These are phyloP conservation scores for Zoysia japonica DNA, from an alignment of 176 grass and related monocot species.

Conservation along the genomic window DNA sequence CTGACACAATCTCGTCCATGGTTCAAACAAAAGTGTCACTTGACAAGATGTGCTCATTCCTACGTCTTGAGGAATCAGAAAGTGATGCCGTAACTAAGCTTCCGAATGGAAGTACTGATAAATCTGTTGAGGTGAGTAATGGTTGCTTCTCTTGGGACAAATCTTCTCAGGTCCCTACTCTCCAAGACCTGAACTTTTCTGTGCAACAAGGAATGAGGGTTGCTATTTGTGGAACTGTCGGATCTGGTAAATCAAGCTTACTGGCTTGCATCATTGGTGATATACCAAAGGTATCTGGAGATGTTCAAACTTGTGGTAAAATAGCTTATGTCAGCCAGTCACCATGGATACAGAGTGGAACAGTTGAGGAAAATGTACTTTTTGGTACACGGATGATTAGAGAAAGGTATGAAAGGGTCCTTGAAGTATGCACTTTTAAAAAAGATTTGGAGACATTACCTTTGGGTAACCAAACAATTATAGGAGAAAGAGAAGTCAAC, in stretches of 20 bases:
- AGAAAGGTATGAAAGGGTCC: constrained; percentile 47
- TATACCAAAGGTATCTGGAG: constrained; percentile 67
- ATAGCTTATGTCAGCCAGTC: constrained; percentile 64
- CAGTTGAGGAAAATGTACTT: constrained; percentile 60
- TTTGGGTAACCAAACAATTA: constrained; percentile 60
- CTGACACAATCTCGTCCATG: constrained; percentile 47
- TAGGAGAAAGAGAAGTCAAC: constrained; percentile 81
- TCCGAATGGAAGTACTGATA: constrained; percentile 47
- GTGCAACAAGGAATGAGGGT: constrained; percentile 50
- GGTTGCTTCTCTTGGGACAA: constrained; percentile 70
- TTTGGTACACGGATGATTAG: constrained; percentile 54
- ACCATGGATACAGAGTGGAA: constrained; percentile 81
- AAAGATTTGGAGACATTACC: constrained; percentile 62
- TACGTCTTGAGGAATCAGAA: constrained; percentile 62
- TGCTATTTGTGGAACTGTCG: constrained; percentile 74
- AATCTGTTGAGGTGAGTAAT: constrained; percentile 54
- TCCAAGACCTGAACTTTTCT: constrained; percentile 57
- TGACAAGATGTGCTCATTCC: constrained; percentile 59
- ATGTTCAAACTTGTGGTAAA: constrained; percentile 53
- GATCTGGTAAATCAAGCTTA: constrained; percentile 81
- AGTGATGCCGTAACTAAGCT: constrained; percentile 48
- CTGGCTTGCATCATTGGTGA: constrained; percentile 73
- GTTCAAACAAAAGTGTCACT: constrained; percentile 81
- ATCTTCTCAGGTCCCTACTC: constrained; percentile 45
- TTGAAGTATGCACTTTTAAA: constrained; percentile 65